Evolutionary conservation across 768 basidiomycete species (phyloP), one percentile per base, ranked within the genome.

Genomic region (Kwoniella newhampshirensis): DNA sequence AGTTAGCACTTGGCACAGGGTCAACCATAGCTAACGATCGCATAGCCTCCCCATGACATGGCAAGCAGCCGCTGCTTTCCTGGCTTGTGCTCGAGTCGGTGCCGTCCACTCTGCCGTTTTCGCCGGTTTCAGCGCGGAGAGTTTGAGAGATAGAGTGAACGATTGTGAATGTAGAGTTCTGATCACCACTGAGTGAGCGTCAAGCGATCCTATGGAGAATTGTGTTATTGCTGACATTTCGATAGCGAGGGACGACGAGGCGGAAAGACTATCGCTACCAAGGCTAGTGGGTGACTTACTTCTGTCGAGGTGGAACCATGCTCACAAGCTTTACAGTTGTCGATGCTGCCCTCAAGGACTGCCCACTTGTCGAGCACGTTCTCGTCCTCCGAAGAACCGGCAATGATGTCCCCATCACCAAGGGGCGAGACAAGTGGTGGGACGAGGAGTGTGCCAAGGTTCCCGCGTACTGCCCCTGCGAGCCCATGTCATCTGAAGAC

Each of bases 91-190:
- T 3, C 87, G 94, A 63, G 89, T 99, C 66, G 94, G 94, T 21
- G 94, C 94, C 21, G 81, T 98, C 44, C 94, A 99, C 79, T 93
- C 91, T 7, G 94, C 96, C 71, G 87, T 99, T 55, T 99, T 99
- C 63, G 94, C 94, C 44, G 94, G 94, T 5, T 99, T 99, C 81
- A 89, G 87, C 7, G 85, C 93, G 8, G 94, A 99, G 78, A 87
- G 88, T 2, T 85, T 99, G 44, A 85, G 94, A 36, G 94, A 98
- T 78, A 86, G 94, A 50, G 83, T 92, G 18, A 82, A 85, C 42
- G 94, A 99, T 76, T 96, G 94, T 78, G 82, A 83, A 67, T 88
- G 85, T 30, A 84, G 86, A 42, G 89, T 99, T n/a, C 79, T 99
- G 57, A 90, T 99, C 70, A 99, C 94, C 9, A 86, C 87, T 30